Evolutionary conservation across 169 alveolate genomes (phyloP).

Genomic region (Eimeria acervulina): DNA sequence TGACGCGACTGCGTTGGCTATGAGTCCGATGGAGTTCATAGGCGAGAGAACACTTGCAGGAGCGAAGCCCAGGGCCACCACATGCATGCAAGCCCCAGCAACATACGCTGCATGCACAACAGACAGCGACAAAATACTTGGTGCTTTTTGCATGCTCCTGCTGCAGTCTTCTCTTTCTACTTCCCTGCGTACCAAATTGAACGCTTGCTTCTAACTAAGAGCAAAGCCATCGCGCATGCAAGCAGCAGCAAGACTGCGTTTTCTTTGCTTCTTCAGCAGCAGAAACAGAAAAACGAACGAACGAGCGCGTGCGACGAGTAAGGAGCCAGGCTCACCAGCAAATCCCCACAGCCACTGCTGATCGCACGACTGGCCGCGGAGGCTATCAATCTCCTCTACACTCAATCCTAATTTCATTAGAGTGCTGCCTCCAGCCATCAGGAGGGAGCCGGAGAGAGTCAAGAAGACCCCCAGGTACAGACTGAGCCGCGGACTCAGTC

Average conservation of each 20-base stretch:
- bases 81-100: slow-evolving; percentile 90
- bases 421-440: slow-evolving; percentile 92
- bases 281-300: not conserved
- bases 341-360: slow-evolving; percentile 90
- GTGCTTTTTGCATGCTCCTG: not conserved
- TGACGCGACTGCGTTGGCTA: slow-evolving; percentile 92
- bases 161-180: not conserved
- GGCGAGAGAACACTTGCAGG: slow-evolving; percentile 93
- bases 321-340: slow-evolving; percentile 78
- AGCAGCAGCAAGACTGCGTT: no score
- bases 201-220: not conserved
- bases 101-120: slow-evolving; percentile 83
- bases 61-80: slow-evolving; percentile 92
- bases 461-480: slow-evolving; percentile 88
- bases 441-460: slow-evolving; percentile 89
- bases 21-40: slow-evolving; percentile 91
- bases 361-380: slow-evolving; percentile 87
- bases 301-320: not conserved
- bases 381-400: slow-evolving; percentile 82
- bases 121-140: not conserved
- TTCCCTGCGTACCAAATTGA: not conserved
- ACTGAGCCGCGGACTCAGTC: slow-evolving; percentile 85
- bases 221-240: no score
- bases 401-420: slow-evolving; percentile 90
- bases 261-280: no score